Base-by-base conservation (phyloP, 2,329 filamentous ascomycete species). In the Ascochyta rabiei region DNA sequence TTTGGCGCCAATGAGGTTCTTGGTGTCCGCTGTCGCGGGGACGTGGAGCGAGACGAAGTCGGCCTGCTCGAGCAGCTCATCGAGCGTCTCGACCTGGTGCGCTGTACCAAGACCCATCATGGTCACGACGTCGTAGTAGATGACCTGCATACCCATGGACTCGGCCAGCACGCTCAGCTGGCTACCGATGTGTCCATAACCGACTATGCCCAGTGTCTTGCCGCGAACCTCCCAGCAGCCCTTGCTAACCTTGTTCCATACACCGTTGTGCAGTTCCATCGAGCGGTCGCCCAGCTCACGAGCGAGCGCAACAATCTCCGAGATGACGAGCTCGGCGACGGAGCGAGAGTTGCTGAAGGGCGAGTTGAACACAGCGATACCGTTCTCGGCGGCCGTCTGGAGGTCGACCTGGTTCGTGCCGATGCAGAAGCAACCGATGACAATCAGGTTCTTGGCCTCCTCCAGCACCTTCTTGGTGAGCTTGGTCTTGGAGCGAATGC, bases 191-290 rank as follows among this genome's bases (percentile, higher is more conserved):
- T 99, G 95, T 59, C 95, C 95, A 72, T 99, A 99, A 26, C 95
- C 95, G 62, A 99, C 87, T 69, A 99, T 98, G 59, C 90, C 95
- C 48, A 99, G 83, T 38, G 93, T 98, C 83, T 99, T 99, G 75
- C 95, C 95, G 68, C 95, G 88, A 68, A 98, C 92, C 76, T 99
- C 95, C 95, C 95, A 98, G 84, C 95, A 99, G 72, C 90, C 93
- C 69, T 85, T 84, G 80, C 92, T 96, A 70, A 98, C 93, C 81
- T 99, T 99, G 78, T 98, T 98, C 95, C 95, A 99, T 38, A 86
- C 91, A 53, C 95, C 95, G 53, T 85, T 85, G 81, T 99, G 95
- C 84, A 99, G 86, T 80, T 99, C 95, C 69, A 86, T 91, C 59
- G 91, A 96, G 66, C 95, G 90, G 77, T 99, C 95, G 59, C 91